Evolutionary conservation across 73 alveolate species (phyloP).

Genomic region (Stentor coeruleus): DNA sequence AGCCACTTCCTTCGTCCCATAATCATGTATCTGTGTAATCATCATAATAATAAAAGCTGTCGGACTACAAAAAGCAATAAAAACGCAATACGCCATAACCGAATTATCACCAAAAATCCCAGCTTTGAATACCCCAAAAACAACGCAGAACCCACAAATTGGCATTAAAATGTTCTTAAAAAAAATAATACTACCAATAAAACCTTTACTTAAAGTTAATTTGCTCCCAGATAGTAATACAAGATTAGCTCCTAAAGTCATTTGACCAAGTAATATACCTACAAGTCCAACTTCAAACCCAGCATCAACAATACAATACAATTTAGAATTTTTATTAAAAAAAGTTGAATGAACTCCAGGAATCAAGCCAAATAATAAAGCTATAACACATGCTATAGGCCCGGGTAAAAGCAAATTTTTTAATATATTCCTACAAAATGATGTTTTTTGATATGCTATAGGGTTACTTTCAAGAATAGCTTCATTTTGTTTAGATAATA

Average conservation of each 20-base stretch:
- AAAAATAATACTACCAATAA: neutral
- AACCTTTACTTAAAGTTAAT: neutral
- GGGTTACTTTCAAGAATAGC: neutral
- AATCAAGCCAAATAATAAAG: neutral
- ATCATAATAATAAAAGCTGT: neutral
- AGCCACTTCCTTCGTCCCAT: neutral
- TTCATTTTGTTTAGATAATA: neutral
- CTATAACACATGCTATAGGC: constrained; percentile 4
- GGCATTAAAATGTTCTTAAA: neutral
- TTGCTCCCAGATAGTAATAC: neutral
- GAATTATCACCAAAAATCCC: neutral
- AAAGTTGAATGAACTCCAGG: neutral
- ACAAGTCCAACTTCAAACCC: neutral
- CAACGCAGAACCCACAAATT: neutral
- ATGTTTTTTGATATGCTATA: neutral
- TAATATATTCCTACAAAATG: neutral
- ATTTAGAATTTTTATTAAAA: neutral
- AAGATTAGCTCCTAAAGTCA: neutral
- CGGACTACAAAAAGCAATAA: neutral
- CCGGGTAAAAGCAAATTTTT: neutral
- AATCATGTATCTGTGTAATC: neutral
- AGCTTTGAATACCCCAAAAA: neutral
- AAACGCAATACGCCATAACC: constrained; percentile 16
- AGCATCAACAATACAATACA: neutral
- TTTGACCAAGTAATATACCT: neutral